These are phyloP conservation scores for Eimeria necatrix DNA, from an alignment of 169 alveolate species.

Conservation along the genomic window DNA sequence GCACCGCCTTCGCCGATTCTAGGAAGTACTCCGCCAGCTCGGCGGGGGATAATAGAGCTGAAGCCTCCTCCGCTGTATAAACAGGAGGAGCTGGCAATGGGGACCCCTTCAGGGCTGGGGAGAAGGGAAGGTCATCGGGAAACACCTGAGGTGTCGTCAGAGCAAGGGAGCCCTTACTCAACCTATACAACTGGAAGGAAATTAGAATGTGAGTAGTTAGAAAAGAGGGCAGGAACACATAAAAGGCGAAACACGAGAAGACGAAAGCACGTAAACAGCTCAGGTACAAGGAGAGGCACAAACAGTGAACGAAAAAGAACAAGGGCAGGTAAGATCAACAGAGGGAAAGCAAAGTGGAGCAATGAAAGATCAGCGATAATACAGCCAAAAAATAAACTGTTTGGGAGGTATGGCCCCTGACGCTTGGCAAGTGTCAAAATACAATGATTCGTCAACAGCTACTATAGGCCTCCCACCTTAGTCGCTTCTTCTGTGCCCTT, in stretches of 20 bases:
- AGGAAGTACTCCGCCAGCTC: conserved; percentile 39
- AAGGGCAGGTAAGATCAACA: not conserved
- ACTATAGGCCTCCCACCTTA: conserved; percentile 4
- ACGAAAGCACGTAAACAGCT: not conserved
- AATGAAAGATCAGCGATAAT: not conserved
- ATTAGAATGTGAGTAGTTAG: too few species aligned
- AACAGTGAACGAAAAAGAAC: not conserved
- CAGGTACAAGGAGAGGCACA: not conserved
- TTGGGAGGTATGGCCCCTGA: too few species aligned
- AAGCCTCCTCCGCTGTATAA: conserved; percentile 20
- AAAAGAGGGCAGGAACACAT: too few species aligned
- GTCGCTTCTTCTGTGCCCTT: conserved; percentile 62
- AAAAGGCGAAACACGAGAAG: too few species aligned
- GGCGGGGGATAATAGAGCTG: not conserved
- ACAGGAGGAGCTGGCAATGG: conserved; percentile 27
- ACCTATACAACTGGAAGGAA: too few species aligned
- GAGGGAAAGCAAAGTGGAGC: not conserved
- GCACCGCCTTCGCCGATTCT: not conserved
- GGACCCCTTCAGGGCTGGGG: conserved; percentile 8
- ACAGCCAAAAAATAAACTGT: not conserved
- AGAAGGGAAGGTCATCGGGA: conserved; percentile 9
- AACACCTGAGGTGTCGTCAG: not conserved
- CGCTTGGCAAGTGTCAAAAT: not conserved
- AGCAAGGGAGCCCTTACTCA: not conserved
- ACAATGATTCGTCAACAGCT: not conserved